These are phyloP conservation scores for Dryadomyces quercivorus DNA, from an alignment of 2,329 filamentous ascomycete genomes.

Conservation along the genomic window DNA sequence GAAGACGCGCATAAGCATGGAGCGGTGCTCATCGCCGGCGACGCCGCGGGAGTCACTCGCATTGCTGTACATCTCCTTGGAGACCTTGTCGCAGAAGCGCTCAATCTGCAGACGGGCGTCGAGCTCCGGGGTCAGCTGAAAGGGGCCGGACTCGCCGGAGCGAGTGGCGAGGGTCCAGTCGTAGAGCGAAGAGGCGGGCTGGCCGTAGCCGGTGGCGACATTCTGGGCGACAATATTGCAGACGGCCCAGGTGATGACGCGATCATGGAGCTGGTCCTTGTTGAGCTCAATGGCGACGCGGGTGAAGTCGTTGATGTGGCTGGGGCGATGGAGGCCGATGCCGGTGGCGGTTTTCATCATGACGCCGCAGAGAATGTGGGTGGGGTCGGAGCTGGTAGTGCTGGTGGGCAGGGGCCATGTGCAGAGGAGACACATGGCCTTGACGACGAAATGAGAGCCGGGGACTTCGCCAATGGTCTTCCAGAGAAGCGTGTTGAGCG, in stretches of 20 bases:
- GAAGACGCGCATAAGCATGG: constrained; percentile 55
- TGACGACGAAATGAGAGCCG: constrained; percentile 68
- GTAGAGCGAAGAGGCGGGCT: constrained; percentile 66
- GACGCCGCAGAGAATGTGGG: constrained; percentile 67
- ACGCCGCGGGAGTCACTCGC: constrained; percentile 60
- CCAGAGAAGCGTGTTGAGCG: constrained; percentile 62
- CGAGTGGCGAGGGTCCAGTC: constrained; percentile 59
- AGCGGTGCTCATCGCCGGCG: constrained; percentile 53
- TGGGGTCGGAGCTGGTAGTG: constrained; percentile 67
- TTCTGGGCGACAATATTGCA: constrained; percentile 76
- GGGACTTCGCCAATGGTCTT: constrained; percentile 65
- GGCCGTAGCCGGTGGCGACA: constrained; percentile 72
- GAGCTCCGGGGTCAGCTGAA: constrained; percentile 48
- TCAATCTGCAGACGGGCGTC: constrained; percentile 60
- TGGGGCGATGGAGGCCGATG: constrained; percentile 69
- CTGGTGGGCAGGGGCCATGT: constrained; percentile 77
- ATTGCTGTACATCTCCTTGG: constrained; percentile 69
- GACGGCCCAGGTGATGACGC: constrained; percentile 71
- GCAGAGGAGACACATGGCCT: constrained; percentile 67
- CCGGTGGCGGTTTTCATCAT: constrained; percentile 84
- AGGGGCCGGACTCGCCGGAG: constrained; percentile 46
- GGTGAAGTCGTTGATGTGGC: constrained; percentile 74
- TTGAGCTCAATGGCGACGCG: constrained; percentile 62
- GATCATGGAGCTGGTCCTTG: constrained; percentile 66
- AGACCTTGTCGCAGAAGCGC: constrained; percentile 65